These are phyloP conservation scores for Ascochyta clinopodiicola DNA, from an alignment of 2,329 filamentous ascomycete species.

Conservation along the genomic window DNA sequence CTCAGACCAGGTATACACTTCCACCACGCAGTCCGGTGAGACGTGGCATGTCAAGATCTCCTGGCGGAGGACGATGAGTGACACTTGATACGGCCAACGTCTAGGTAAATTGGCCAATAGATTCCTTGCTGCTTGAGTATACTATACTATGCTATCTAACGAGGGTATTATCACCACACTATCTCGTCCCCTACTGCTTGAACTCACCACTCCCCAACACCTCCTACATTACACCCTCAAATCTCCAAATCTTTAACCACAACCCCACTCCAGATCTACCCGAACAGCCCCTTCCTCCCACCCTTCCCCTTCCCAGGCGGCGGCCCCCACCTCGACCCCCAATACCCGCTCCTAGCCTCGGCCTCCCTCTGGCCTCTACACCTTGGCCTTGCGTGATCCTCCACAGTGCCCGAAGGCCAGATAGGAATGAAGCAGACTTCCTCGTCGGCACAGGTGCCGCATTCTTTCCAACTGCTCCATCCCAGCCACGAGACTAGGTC, in stretches of 20 bases:
- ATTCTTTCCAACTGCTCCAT: constrained; percentile 68
- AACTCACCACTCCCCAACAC: neutral
- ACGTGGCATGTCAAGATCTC: no score
- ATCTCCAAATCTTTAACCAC: neutral
- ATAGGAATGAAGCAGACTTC: constrained; percentile 69
- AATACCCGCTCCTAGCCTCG: constrained; percentile 27
- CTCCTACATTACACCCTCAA: neutral
- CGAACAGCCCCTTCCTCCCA: neutral
- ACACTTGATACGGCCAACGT: neutral
- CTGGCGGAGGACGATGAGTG: no score
- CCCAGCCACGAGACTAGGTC: constrained; percentile 58
- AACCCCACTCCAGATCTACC: neutral
- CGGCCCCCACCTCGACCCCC: constrained; percentile 20
- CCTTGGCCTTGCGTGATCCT: constrained; percentile 61
- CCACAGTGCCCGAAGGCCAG: constrained; percentile 64
- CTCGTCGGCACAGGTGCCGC: constrained; percentile 59
- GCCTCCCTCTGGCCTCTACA: constrained; percentile 43
- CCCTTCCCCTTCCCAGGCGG: neutral
- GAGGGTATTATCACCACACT: constrained; percentile 5
- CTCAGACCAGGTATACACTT: no score
- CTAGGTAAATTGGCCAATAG: neutral
- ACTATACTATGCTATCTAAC: neutral
- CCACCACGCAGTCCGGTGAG: no score
- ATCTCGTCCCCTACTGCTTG: neutral
- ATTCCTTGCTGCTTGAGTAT: neutral